Evolutionary conservation across 106 monocot species (phyloP).

Genomic region (Dioscorea zingiberensis): DNA sequence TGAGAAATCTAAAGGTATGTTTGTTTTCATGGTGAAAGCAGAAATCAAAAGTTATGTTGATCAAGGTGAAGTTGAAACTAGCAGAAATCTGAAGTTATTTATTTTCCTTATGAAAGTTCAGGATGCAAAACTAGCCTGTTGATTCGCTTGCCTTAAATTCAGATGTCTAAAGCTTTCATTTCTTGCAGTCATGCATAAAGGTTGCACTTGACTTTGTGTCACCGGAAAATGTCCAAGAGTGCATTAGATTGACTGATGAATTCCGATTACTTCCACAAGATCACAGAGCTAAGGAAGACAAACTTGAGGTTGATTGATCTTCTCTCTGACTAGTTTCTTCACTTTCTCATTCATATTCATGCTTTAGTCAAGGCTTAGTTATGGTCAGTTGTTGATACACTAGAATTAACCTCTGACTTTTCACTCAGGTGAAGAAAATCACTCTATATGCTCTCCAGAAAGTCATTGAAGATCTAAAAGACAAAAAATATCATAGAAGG

Average conservation of each 20-base stretch:
- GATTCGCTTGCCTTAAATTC: neutral
- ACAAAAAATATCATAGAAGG: neutral
- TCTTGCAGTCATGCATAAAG: slow-evolving; percentile 81
- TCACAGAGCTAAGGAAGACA: slow-evolving; percentile 81
- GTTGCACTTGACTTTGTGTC: slow-evolving; percentile 92
- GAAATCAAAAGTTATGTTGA: neutral
- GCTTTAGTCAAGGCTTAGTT: neutral
- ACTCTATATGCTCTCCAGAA: slow-evolving; percentile 35
- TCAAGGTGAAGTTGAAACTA: neutral
- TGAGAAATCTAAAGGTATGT: slow-evolving; percentile 67
- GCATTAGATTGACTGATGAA: slow-evolving; percentile 66
- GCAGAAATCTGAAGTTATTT: neutral
- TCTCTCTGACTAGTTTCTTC: neutral
- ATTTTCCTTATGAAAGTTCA: neutral
- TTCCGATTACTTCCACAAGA: slow-evolving; percentile 60
- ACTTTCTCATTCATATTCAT: neutral
- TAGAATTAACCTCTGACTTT: no score
- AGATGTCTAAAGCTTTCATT: neutral
- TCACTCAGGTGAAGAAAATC: slow-evolving; percentile 54
- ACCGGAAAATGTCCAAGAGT: slow-evolving; percentile 76
- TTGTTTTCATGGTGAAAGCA: neutral
- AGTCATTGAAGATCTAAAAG: slow-evolving; percentile 19
- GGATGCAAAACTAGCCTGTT: neutral
- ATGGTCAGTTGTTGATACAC: no score
- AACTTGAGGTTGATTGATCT: slow-evolving; percentile 48